Conservation (phyloP, 139 green algal species). For the Chlamydomonas schloesseri region DNA sequence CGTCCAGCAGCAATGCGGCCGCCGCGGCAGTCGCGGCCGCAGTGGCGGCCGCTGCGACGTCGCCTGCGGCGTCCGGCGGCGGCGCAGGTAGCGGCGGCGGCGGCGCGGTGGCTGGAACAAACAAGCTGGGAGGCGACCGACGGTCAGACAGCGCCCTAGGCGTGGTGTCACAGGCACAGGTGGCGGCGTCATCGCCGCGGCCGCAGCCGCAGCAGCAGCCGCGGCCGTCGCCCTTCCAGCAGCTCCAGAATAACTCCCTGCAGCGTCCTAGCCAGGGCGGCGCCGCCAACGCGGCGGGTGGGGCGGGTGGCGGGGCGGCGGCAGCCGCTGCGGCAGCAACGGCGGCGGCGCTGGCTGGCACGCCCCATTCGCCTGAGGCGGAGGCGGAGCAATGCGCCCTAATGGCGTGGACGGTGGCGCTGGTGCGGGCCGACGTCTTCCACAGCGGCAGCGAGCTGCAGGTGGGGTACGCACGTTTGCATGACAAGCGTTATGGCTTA, state of each 20-base stretch:
- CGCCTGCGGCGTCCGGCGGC: no score
- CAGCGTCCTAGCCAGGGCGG: no score
- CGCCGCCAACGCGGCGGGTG: no score
- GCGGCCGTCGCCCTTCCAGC: background rate
- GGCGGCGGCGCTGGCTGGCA: background rate
- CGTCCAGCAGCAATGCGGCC: background rate
- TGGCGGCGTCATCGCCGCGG: background rate
- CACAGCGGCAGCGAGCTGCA: conserved; percentile 28
- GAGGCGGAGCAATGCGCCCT: background rate
- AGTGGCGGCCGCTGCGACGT: no score
- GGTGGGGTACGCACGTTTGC: background rate
- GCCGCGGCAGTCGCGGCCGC: background rate
- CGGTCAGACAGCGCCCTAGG: no score
- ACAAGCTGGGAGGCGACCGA: no score
- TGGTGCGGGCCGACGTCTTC: conserved; percentile 35
- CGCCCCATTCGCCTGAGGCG: background rate
- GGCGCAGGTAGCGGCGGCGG: no score
- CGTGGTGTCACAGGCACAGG: no score
- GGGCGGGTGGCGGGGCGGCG: no score
- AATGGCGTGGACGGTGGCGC: conserved; percentile 25
- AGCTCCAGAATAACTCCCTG: background rate
- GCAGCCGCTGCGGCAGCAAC: no score
- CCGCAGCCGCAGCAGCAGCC: background rate
- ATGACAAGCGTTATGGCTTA: no score
- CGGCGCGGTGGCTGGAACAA: no score